Base-by-base conservation (phyloP, 805 yeast genomes). In the Kurtzmaniella fragi region DNA sequence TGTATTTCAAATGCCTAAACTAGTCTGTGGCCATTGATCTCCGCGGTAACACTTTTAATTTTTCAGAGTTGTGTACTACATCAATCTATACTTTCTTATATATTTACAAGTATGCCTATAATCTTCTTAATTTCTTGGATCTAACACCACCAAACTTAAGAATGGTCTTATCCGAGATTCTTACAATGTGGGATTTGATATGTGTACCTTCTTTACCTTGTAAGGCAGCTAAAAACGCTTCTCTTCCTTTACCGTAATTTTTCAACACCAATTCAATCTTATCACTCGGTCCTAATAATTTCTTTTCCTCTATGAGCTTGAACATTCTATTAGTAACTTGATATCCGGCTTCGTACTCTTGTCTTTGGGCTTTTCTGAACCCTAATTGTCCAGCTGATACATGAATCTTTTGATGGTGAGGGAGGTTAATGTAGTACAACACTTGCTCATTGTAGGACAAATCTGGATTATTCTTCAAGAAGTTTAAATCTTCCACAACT, bases 61-160 rank as follows among this genome's bases (percentile, higher is more conserved):
- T n/a, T n/a, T n/a, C n/a, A n/a, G n/a, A n/a, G n/a, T n/a, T n/a
- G n/a, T n/a, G n/a, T n/a, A n/a, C n/a, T n/a, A n/a, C n/a, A n/a
- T n/a, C n/a, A 20, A 20, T 20, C 8, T 20, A 20, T 20, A n/a
- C 31, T 28, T 32, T 25, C 16, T 5, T 16, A 11, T 14, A 20
- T 28, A n/a, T 10, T 28, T 20, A 27, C 14, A 15, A 29, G 17
- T 15, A 20, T 35, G 31, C 34, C 59, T 66, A 80, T 54, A 84
- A 68, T 67, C 95, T 81, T 70, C 96, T 83, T 42, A 72, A 72
- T 59, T 81, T 78, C 63, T 91, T 95, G 15, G 95, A 73, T 53
- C 93, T 78, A 34, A 77, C 82, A 71, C 98, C 98, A 71, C 99
- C 99, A 54, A 87, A 87, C 62, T 85, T 84, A 69, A 91, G 73